A percentile compares a stretch with the other conserved stretches of the same genome.
These are phyloP conservation scores for Claviceps maximensis DNA, from an alignment of 2,329 filamentous ascomycete species.

Conservation along the genomic window DNA sequence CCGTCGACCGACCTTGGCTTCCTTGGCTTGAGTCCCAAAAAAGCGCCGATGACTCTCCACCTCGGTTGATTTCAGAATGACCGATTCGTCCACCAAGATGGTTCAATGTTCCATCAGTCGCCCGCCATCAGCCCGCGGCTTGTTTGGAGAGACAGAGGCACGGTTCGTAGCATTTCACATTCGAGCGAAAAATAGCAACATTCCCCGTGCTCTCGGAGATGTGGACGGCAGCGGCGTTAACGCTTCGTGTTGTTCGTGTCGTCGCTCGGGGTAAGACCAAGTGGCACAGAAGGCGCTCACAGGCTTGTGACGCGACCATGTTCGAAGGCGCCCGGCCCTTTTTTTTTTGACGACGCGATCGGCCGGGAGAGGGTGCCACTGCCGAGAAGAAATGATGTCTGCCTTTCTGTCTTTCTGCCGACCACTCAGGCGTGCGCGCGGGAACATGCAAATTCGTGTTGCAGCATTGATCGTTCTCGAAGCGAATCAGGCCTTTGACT, in stretches of 20 bases:
- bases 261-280: not conserved
- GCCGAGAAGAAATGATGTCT: not conserved
- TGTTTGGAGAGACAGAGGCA: not conserved
- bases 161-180: not conserved
- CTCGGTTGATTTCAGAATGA: no score
- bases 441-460: not conserved
- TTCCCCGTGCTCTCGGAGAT: not conserved
- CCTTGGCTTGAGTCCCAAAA: not conserved
- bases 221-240: not conserved
- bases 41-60: not conserved
- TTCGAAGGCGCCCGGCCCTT: not conserved
- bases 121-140: not conserved
- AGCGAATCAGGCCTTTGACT: not conserved
- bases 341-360: not conserved
- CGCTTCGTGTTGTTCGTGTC: not conserved
- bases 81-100: no score
- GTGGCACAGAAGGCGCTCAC: no score
- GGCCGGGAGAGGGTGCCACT: not conserved
- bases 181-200: not conserved
- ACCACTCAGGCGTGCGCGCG: not conserved
- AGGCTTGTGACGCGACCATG: not conserved
- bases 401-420: not conserved
- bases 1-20: not conserved
- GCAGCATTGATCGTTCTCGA: not conserved
- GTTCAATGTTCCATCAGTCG: no score